phyloP scores from a whole-genome alignment of 2,329 filamentous ascomycete genomes.

The Graphilbum fragrans region DNA sequence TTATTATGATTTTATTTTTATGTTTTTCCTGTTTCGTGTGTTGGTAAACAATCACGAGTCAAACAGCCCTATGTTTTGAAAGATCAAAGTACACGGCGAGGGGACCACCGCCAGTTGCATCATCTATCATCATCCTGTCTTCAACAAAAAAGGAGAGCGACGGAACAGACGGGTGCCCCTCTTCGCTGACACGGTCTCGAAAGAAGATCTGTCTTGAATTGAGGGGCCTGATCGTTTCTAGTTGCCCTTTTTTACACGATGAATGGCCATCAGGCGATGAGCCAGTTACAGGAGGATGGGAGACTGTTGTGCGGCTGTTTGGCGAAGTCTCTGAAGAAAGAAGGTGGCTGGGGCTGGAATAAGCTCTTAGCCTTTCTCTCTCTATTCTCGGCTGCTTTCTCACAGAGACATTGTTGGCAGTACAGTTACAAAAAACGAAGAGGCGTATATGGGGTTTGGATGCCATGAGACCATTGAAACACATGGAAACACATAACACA shows the following conservation, averaged over 20 bases:
- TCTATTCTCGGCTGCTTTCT: not conserved
- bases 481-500: not conserved
- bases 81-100: not conserved
- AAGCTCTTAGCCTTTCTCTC: not conserved
- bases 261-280: not conserved
- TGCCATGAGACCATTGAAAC: not conserved
- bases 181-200: not conserved
- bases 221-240: not conserved
- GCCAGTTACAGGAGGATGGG: not conserved
- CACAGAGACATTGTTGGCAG: too few species aligned
- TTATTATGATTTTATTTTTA: not conserved
- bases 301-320: not conserved
- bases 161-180: not conserved
- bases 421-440: too few species aligned
- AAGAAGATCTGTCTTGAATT: not conserved
- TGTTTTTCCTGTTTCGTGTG: not conserved
- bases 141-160: not conserved
- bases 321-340: not conserved
- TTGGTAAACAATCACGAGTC: constrained; percentile 1
- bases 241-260: not conserved
- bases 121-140: not conserved
- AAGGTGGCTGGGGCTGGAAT: not conserved
- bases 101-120: not conserved
- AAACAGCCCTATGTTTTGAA: not conserved
- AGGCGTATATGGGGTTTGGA: not conserved